Evolutionary conservation across 1,139 yeast species (phyloP).

Genomic region (Saccharomyces uvarum): DNA sequence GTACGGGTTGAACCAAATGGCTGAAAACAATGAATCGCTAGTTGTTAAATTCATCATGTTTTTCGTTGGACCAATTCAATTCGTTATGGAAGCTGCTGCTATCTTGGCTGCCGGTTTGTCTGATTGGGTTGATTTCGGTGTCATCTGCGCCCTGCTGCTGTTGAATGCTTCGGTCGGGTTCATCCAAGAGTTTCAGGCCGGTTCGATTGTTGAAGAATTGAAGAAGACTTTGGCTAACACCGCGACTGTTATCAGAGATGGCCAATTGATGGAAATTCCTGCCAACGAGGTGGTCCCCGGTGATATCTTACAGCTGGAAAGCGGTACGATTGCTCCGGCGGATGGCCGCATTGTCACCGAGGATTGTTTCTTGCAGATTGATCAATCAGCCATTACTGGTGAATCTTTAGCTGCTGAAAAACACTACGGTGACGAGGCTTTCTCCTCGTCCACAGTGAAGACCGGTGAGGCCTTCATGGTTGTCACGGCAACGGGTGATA

Average conservation of each 20-base stretch:
- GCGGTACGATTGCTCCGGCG: slow-evolving; percentile 90
- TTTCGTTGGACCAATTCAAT: slow-evolving; percentile 96
- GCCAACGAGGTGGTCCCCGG: slow-evolving; percentile 88
- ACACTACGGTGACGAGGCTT: slow-evolving; percentile 78
- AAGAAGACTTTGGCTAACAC: slow-evolving; percentile 88
- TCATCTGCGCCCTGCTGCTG: slow-evolving; percentile 78
- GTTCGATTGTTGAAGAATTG: slow-evolving; percentile 90
- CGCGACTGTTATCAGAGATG: slow-evolving; percentile 82
- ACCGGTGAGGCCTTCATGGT: slow-evolving; percentile 96
- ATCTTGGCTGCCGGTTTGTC: slow-evolving; percentile 95
- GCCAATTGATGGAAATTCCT: slow-evolving; percentile 62
- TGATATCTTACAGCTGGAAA: slow-evolving; percentile 86
- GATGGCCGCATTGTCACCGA: slow-evolving; percentile 91
- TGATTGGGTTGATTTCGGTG: slow-evolving; percentile 99
- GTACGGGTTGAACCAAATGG: slow-evolving; percentile 90
- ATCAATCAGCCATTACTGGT: slow-evolving; percentile 97
- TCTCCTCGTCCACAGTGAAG: slow-evolving; percentile 93
- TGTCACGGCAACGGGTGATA: slow-evolving; percentile 94
- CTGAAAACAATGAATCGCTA: slow-evolving; percentile 83
- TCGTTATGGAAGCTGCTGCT: slow-evolving; percentile 99
- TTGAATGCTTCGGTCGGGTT: slow-evolving; percentile 94
- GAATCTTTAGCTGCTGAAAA: slow-evolving; percentile 95
- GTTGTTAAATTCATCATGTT: slow-evolving; percentile 80
- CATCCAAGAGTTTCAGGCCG: slow-evolving; percentile 95
- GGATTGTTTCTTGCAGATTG: slow-evolving; percentile 84